Conservation (phyloP, 371 early-diverging fungal species). For the Zychaea mexicana region DNA sequence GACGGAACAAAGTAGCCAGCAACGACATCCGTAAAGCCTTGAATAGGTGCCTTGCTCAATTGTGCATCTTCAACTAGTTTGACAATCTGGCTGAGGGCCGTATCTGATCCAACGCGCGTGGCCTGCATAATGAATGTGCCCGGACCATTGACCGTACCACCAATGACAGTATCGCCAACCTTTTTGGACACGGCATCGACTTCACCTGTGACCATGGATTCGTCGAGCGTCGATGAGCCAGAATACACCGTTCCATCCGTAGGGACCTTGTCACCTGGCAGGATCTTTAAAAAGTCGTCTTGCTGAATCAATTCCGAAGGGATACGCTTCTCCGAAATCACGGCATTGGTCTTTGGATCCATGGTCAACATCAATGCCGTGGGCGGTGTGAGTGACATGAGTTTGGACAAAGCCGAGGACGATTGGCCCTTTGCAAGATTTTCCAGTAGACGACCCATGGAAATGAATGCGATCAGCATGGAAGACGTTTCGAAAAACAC, state of each 20-base stretch:
- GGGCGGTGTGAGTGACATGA: conserved; percentile 86
- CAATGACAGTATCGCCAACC: conserved; percentile 73
- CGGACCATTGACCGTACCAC: conserved; percentile 92
- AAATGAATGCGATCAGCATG: conserved; percentile 89
- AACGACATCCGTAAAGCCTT: conserved; percentile 80
- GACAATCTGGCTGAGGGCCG: conserved; percentile 84
- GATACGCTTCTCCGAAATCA: conserved; percentile 69
- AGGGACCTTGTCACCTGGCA: conserved; percentile 94
- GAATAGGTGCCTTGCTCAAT: conserved; percentile 85
- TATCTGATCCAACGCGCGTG: conserved; percentile 80
- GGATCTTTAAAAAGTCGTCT: conserved; percentile 82
- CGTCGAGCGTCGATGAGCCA: conserved; percentile 91
- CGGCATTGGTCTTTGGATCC: conserved; percentile 34
- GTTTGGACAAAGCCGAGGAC: conserved; percentile 83
- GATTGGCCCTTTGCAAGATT: conserved; percentile 95
- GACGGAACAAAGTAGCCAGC: conserved; percentile 91
- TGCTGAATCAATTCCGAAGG: conserved; percentile 85
- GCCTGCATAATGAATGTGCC: conserved; percentile 75
- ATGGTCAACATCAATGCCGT: conserved; percentile 48
- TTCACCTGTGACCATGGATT: conserved; percentile 99
- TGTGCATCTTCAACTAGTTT: conserved; percentile 91
- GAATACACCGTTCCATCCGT: conserved; percentile 89
- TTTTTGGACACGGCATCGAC: conserved; percentile 85
- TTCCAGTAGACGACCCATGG: conserved; percentile 89
- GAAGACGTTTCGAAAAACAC: conserved; percentile 94